A percentile compares a stretch with the other conserved stretches of the same genome.
Evolutionary conservation across 805 yeast genomes (phyloP).

Genomic region (Monosporozyma siamensis): DNA sequence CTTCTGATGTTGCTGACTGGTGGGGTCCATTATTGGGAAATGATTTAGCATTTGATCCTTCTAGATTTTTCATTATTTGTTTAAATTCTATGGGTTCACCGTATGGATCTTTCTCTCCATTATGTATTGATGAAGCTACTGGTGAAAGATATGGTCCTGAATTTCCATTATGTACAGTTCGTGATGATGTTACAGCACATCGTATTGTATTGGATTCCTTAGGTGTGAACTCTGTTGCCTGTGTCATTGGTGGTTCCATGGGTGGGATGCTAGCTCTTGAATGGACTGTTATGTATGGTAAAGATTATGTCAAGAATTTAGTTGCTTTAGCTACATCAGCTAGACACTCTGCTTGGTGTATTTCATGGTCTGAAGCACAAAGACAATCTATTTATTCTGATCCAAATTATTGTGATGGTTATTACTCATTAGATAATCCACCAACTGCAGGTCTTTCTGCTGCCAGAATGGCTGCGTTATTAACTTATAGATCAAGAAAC

Average conservation of each 20-base stretch:
- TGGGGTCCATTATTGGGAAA: constrained; percentile 96
- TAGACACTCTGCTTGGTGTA: constrained; percentile 95
- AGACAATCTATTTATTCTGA: constrained; percentile 93
- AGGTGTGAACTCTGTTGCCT: constrained; percentile 71
- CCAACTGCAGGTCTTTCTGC: constrained; percentile 87
- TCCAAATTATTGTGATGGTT: constrained; percentile 88
- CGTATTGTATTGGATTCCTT: constrained; percentile 65
- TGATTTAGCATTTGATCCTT: constrained; percentile 76
- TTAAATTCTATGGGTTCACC: constrained; percentile 93
- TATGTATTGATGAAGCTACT: constrained; percentile 68
- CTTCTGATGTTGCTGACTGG: constrained; percentile 94
- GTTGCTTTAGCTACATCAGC: constrained; percentile 92
- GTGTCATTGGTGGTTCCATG: constrained; percentile 95
- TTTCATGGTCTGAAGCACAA: constrained; percentile 98
- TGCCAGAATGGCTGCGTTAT: constrained; percentile 92
- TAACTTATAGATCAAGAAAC: constrained; percentile 87
- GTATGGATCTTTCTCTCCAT: constrained; percentile 90
- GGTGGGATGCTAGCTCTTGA: constrained; percentile 96
- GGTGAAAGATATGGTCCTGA: constrained; percentile 83
- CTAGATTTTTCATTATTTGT: constrained; percentile 77
- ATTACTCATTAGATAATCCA: constrained; percentile 65
- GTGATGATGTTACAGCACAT: constrained; percentile 84
- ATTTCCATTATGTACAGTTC: constrained; percentile 86
- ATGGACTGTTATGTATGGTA: constrained; percentile 55
- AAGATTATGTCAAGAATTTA: constrained; percentile 57